Conservation (phyloP, 1,139 yeast species). For the Taphrina betulina region DNA sequence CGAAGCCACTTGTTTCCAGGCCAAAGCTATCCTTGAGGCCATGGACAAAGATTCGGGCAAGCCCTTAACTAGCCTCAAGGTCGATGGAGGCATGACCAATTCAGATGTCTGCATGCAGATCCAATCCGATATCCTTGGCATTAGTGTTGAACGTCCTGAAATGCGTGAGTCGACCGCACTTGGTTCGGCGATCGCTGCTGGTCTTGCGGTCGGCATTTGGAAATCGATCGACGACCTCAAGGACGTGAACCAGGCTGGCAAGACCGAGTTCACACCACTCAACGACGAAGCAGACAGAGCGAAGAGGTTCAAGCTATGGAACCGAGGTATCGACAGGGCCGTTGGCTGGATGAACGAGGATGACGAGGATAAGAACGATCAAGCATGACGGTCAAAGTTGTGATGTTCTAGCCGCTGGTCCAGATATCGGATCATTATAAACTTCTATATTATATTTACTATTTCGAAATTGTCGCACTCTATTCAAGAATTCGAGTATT, state of each 20-base stretch:
- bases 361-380: conserved; percentile 19
- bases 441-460: not conserved
- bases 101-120: conserved; percentile 91
- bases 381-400: too few relatives aligned
- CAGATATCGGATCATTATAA: not conserved
- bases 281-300: conserved; percentile 63
- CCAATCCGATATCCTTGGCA: conserved; percentile 87
- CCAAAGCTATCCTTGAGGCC: conserved; percentile 82
- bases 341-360: conserved; percentile 57
- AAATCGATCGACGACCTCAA: conserved; percentile 65
- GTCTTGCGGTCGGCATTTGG: conserved; percentile 79
- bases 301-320: conserved; percentile 73
- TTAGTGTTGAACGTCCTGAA: conserved; percentile 74
- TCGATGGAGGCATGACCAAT: conserved; percentile 95
- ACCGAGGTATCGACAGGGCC: conserved; percentile 73
- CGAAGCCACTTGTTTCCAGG: conserved; percentile 94
- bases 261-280: conserved; percentile 57
- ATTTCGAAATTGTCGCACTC: not conserved
- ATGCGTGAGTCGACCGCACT: conserved; percentile 91
- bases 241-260: conserved; percentile 46
- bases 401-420: too few relatives aligned
- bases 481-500: too few relatives aligned
- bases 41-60: conserved; percentile 82
- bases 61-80: conserved; percentile 54
- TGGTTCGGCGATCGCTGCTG: conserved; percentile 97